Conservation (phyloP, 1,139 yeast species). For the Diutina mesorugosa region DNA sequence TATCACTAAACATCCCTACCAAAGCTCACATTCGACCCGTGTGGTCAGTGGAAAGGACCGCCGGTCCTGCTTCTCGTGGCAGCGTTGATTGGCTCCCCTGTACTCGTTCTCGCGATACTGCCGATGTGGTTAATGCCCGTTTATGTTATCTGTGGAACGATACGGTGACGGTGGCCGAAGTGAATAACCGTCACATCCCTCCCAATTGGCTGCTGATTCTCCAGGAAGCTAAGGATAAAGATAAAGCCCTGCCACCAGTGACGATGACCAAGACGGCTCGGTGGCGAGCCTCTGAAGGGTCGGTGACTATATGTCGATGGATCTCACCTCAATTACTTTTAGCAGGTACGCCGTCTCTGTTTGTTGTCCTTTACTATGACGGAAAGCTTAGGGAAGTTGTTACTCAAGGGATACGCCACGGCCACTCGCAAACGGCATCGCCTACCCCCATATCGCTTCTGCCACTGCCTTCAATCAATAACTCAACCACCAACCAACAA, state of each 20-base stretch:
- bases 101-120: conserved; percentile 9
- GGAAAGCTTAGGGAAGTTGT: not conserved
- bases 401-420: not conserved
- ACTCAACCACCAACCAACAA: not conserved
- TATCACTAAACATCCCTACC: conserved; percentile 29
- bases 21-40: conserved; percentile 15
- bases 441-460: not conserved
- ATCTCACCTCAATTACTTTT: not conserved
- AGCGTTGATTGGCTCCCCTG: conserved; percentile 49
- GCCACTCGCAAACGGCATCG: not conserved
- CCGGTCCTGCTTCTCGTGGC: conserved; percentile 18
- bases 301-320: not conserved
- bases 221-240: conserved; percentile 26
- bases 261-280: conserved; percentile 32
- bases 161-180: conserved; percentile 40
- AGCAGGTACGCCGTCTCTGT: not conserved
- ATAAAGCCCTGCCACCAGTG: conserved; percentile 22
- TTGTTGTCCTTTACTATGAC: not conserved
- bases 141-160: conserved; percentile 62
- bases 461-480: not conserved
- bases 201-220: conserved; percentile 15
- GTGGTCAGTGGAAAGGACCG: conserved; percentile 18
- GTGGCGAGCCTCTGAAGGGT: conserved; percentile 14
- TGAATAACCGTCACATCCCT: conserved; percentile 22
- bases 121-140: conserved; percentile 21